Conservation (phyloP, 2,329 filamentous ascomycete genomes). For the Emericellopsis cladophorae region DNA sequence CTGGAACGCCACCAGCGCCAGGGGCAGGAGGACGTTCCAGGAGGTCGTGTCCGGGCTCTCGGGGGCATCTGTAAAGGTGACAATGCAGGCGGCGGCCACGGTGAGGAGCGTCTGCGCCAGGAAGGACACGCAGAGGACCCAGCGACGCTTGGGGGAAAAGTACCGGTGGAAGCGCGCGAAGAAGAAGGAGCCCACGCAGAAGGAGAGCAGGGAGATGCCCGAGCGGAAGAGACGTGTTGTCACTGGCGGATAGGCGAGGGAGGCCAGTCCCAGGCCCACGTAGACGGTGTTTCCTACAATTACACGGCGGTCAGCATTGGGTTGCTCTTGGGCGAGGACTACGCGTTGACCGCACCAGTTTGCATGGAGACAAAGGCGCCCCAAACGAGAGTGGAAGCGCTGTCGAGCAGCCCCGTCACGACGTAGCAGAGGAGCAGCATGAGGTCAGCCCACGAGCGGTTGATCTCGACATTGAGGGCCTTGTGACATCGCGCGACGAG, state of each 20-base stretch:
- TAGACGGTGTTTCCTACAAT: conserved; percentile 61
- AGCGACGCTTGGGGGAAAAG: conserved; percentile 48
- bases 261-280: conserved; percentile 59
- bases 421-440: conserved; percentile 61
- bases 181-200: conserved; percentile 59
- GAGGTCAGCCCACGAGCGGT: conserved; percentile 51
- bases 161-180: conserved; percentile 57
- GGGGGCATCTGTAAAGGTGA: conserved; percentile 30
- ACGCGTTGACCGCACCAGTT: conserved; percentile 40
- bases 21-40: conserved; percentile 52
- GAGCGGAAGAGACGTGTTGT: conserved; percentile 38
- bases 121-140: conserved; percentile 52
- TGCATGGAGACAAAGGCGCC: conserved; percentile 78
- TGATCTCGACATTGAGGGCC: conserved; percentile 33
- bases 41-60: conserved; percentile 27
- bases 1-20: conserved; percentile 63
- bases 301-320: not conserved
- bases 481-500: conserved; percentile 14
- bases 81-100: conserved; percentile 36
- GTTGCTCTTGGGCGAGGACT: not conserved
- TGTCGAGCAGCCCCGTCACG: conserved; percentile 68
- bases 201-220: conserved; percentile 53
- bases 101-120: conserved; percentile 36
- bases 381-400: conserved; percentile 64
- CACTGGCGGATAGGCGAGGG: conserved; percentile 23